Conservation (phyloP, 2,329 filamentous ascomycete genomes). For the Thermothelomyces thermophilus region DNA sequence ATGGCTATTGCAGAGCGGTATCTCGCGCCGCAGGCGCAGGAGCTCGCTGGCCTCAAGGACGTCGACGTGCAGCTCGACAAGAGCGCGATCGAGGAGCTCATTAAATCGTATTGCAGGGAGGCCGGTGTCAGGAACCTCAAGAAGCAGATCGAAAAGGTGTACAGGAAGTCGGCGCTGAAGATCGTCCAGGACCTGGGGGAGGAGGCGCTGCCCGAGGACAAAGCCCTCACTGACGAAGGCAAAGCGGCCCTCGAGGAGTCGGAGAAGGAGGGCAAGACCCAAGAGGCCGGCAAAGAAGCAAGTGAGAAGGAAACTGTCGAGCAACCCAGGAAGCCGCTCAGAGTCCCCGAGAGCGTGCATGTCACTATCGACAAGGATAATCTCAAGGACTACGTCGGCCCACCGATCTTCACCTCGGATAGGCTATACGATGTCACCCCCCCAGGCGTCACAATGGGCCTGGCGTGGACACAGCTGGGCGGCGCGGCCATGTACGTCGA, state of each 20-base stretch:
- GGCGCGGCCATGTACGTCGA: slow-evolving; percentile 96
- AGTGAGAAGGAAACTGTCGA: slow-evolving; percentile 61
- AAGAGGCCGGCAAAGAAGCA: slow-evolving; percentile 22
- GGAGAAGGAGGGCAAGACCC: slow-evolving; percentile 41
- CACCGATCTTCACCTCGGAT: slow-evolving; percentile 91
- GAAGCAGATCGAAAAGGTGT: slow-evolving; percentile 99
- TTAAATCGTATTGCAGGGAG: slow-evolving; percentile 97
- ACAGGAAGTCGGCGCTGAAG: slow-evolving; percentile 92
- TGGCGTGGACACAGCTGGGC: slow-evolving; percentile 97
- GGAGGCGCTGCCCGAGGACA: slow-evolving; percentile 69
- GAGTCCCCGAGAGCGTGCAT: slow-evolving; percentile 81
- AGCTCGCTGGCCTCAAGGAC: slow-evolving; percentile 81
- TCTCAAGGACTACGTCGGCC: slow-evolving; percentile 93
- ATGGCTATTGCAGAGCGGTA: slow-evolving; percentile 96
- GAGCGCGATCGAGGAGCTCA: slow-evolving; percentile 88
- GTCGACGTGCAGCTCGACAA: slow-evolving; percentile 83
- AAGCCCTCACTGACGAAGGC: slow-evolving; percentile 78
- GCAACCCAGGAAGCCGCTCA: slow-evolving; percentile 65
- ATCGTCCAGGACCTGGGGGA: slow-evolving; percentile 94
- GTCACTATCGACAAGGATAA: slow-evolving; percentile 83
- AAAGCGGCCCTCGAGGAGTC: slow-evolving; percentile 69
- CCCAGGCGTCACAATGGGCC: slow-evolving; percentile 91
- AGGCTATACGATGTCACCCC: slow-evolving; percentile 91
- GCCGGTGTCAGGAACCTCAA: slow-evolving; percentile 96
- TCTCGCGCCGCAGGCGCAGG: slow-evolving; percentile 87